Conservation (phyloP, 768 basidiomycete species). For the Lepiota brunneoincarnata region DNA sequence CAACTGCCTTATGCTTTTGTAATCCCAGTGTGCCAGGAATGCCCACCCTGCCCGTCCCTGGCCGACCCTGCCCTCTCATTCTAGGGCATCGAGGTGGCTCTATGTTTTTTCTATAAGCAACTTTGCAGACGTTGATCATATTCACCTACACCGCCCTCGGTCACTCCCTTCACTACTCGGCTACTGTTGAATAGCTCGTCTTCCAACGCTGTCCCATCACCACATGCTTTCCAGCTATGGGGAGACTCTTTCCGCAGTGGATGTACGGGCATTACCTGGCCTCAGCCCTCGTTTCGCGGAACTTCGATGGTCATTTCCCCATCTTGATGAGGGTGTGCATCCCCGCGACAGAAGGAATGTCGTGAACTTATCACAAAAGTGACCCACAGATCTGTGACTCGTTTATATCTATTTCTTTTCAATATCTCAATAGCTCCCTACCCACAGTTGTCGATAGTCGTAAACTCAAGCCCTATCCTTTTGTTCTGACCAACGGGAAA, state of each 20-base stretch:
- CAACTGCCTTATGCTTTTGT: constrained; percentile 6
- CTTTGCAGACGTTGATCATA: constrained; percentile 35
- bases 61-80: constrained; percentile 24
- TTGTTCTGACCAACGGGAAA: no score
- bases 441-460: constrained; percentile 38
- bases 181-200: constrained; percentile 22
- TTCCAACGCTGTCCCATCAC: constrained; percentile 20
- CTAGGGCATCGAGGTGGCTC: constrained; percentile 30
- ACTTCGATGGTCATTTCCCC: constrained; percentile 18
- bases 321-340: constrained; percentile 45
- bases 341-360: no score
- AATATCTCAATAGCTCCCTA: constrained; percentile 33
- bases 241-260: constrained; percentile 5
- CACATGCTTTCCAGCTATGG: constrained; percentile 8
- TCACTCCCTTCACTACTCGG: constrained; percentile 25
- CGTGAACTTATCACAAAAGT: no score
- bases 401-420: constrained; percentile 31
- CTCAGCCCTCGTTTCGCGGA: constrained; percentile 12
- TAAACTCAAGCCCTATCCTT: constrained; percentile 15
- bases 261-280: constrained; percentile 8
- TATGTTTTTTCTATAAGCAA: constrained; percentile 43
- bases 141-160: constrained; percentile 29
- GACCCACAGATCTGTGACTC: constrained; percentile 18
- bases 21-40: constrained; percentile 54
- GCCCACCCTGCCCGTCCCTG: constrained; percentile 54